A percentile compares a stretch with the other conserved stretches of the same genome.
phyloP scores from a whole-genome alignment of 1,139 yeast species.

The Protomyces macrosporus region DNA sequence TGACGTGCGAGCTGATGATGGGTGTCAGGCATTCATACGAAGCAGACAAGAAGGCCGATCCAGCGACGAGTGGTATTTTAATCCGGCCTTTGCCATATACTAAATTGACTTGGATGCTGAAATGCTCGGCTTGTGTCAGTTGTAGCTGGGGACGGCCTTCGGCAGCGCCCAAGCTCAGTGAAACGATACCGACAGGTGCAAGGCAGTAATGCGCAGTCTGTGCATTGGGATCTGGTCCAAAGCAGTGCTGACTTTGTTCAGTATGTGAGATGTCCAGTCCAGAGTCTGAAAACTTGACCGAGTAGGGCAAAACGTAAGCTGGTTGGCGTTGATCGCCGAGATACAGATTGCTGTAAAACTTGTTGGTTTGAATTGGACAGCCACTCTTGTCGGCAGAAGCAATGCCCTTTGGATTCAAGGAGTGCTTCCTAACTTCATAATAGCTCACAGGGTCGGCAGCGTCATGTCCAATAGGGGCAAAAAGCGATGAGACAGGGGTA shows the following conservation, averaged over 20 bases:
- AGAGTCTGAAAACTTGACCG: conserved; percentile 47
- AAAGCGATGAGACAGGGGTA: neutral
- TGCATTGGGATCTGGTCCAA: conserved; percentile 8
- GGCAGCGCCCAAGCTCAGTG: conserved; percentile 54
- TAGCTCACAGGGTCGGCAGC: neutral
- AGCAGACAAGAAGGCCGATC: conserved; percentile 72
- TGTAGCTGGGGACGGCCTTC: conserved; percentile 42
- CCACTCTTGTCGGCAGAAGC: neutral
- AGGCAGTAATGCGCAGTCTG: conserved; percentile 45
- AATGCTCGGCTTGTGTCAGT: conserved; percentile 48
- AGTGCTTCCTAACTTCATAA: neutral
- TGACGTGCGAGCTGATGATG: conserved; percentile 43
- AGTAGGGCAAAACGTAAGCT: conserved; percentile 58
- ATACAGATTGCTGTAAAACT: conserved; percentile 61
- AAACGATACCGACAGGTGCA: conserved; percentile 53
- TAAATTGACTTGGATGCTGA: conserved; percentile 54
- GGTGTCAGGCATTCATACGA: conserved; percentile 56
- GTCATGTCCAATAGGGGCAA: neutral
- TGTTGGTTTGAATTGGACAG: conserved; percentile 53
- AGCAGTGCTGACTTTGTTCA: conserved; percentile 3
- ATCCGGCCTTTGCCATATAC: conserved; percentile 35
- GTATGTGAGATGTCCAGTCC: conserved; percentile 12
- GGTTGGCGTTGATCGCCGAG: conserved; percentile 50
- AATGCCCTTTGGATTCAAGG: conserved; percentile 5
- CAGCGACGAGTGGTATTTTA: conserved; percentile 51